These are phyloP conservation scores for Fusarium miscanthi DNA, from an alignment of 2,329 filamentous ascomycete species.

Conservation along the genomic window DNA sequence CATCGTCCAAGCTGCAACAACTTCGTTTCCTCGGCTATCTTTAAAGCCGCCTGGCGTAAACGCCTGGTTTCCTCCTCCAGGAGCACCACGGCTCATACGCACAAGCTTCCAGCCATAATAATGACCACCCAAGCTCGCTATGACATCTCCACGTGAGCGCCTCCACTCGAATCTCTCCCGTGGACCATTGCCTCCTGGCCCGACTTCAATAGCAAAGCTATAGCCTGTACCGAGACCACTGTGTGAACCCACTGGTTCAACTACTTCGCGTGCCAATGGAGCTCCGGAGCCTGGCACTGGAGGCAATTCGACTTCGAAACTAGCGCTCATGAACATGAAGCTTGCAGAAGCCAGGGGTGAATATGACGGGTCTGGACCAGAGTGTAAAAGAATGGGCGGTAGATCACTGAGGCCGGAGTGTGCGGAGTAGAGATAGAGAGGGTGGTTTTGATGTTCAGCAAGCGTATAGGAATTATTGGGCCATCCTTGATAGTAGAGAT, in stretches of 20 bases:
- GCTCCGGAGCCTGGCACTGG: constrained; percentile 27
- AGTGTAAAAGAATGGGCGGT: constrained; percentile 39
- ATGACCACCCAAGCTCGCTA: constrained; percentile 26
- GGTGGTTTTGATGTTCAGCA: constrained; percentile 35
- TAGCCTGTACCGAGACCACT: constrained; percentile 20
- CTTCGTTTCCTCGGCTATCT: constrained; percentile 35
- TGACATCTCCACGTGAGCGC: constrained; percentile 27
- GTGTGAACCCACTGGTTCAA: constrained; percentile 12
- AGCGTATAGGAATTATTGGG: constrained; percentile 13
- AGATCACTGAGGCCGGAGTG: constrained; percentile 22
- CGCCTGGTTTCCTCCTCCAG: constrained; percentile 13
- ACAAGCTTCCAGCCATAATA: constrained; percentile 41
- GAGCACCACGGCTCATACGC: constrained; percentile 23
- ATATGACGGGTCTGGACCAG: constrained; percentile 30
- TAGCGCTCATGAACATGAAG: constrained; percentile 16
- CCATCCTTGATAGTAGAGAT: constrained; percentile 30
- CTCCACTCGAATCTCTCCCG: constrained; percentile 43
- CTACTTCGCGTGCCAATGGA: constrained; percentile 18
- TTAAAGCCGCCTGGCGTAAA: constrained; percentile 25
- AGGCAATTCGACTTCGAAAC: constrained; percentile 38
- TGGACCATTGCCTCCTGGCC: constrained; percentile 20
- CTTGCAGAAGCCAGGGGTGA: constrained; percentile 36
- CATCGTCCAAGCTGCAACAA: constrained; percentile 41
- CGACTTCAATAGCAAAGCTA: constrained; percentile 36
- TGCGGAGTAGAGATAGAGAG: constrained; percentile 34